Percentiles rank a stretch among this genome's conserved stretches.
These are phyloP conservation scores for Yamadazyma sp. DNA, from an alignment of 805 yeast genomes.

Conservation along the genomic window DNA sequence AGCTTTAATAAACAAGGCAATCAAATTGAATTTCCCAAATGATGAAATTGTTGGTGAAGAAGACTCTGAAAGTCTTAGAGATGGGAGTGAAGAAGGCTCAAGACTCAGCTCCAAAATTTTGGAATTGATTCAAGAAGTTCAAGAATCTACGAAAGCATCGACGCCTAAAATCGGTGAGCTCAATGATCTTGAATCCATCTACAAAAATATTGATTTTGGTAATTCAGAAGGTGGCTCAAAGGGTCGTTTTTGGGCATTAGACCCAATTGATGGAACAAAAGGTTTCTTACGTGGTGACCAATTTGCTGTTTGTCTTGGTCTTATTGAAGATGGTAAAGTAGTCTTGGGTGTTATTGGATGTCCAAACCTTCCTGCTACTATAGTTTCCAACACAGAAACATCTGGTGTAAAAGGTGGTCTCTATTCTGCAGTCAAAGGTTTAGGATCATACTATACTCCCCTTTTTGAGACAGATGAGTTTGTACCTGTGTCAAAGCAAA, in stretches of 20 bases:
- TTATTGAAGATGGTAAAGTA: slow-evolving; percentile 81
- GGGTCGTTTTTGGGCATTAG: slow-evolving; percentile 95
- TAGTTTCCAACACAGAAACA: slow-evolving; percentile 32
- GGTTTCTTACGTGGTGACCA: slow-evolving; percentile 96
- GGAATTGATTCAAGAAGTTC: slow-evolving; percentile 53
- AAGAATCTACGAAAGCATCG: slow-evolving; percentile 37
- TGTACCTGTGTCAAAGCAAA: slow-evolving; percentile 27
- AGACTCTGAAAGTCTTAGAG: slow-evolving; percentile 64
- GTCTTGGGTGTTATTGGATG: slow-evolving; percentile 94
- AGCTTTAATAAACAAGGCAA: slow-evolving; percentile 84
- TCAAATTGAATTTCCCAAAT: slow-evolving; percentile 70
- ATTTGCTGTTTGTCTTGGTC: slow-evolving; percentile 91
- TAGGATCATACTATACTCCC: slow-evolving; percentile 60
- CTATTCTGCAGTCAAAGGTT: slow-evolving; percentile 64
- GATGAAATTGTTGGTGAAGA: slow-evolving; percentile 96
- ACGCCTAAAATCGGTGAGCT: slow-evolving; percentile 39
- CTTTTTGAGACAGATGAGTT: slow-evolving; percentile 36
- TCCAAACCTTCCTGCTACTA: slow-evolving; percentile 73
- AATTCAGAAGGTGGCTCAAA: slow-evolving; percentile 70
- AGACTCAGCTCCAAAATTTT: slow-evolving; percentile 55
- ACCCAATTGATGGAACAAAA: slow-evolving; percentile 96
- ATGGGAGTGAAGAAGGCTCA: slow-evolving; percentile 36
- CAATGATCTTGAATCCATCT: slow-evolving; percentile 45
- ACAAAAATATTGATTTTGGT: slow-evolving; percentile 74
- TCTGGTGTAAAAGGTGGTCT: slow-evolving; percentile 60